A percentile compares a stretch with the other conserved stretches of the same genome.
Conservation (phyloP, 2,329 filamentous ascomycete genomes). For the Lachnellula suecica region DNA sequence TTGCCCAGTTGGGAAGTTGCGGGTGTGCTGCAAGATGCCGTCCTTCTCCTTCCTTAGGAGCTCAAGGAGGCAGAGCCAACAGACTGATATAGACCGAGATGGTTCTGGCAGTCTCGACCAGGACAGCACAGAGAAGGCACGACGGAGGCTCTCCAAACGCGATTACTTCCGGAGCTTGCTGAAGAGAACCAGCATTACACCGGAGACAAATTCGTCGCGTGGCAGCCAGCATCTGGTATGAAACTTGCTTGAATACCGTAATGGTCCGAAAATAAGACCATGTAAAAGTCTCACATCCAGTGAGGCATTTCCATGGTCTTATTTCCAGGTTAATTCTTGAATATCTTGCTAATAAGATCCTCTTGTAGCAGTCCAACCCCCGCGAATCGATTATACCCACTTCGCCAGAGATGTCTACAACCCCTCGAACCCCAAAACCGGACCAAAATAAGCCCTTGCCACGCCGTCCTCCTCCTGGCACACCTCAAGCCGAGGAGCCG, state of each 20-base stretch:
- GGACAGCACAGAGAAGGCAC: conserved; percentile 24
- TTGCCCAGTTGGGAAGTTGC: neutral
- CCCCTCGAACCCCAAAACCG: conserved; percentile 26
- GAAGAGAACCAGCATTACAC: conserved; percentile 23
- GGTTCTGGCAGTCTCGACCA: conserved; percentile 14
- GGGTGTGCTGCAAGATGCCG: conserved; percentile 26
- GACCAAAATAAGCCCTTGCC: conserved; percentile 58
- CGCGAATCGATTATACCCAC: conserved; percentile 7
- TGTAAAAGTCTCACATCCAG: too few species aligned
- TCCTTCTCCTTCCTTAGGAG: conserved; percentile 29
- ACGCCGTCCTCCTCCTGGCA: conserved; percentile 42
- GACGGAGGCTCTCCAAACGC: conserved; percentile 32
- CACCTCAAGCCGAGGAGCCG: conserved; percentile 37
- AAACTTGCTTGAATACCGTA: too few species aligned
- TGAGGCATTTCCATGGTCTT: too few species aligned
- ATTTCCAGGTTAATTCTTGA: neutral
- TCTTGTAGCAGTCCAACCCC: conserved; percentile 6
- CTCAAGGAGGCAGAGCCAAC: conserved; percentile 19
- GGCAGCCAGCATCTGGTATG: conserved; percentile 19
- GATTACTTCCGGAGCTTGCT: conserved; percentile 34
- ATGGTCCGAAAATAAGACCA: too few species aligned
- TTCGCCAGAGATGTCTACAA: conserved; percentile 12
- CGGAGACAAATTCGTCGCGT: conserved; percentile 17
- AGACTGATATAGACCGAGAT: conserved; percentile 10
- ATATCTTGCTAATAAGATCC: conserved; percentile 1